Percentiles rank a stretch among this genome's conserved stretches.
Evolutionary conservation across 371 early-diverging fungal species (phyloP).

Genomic region (Smittium culicis): DNA sequence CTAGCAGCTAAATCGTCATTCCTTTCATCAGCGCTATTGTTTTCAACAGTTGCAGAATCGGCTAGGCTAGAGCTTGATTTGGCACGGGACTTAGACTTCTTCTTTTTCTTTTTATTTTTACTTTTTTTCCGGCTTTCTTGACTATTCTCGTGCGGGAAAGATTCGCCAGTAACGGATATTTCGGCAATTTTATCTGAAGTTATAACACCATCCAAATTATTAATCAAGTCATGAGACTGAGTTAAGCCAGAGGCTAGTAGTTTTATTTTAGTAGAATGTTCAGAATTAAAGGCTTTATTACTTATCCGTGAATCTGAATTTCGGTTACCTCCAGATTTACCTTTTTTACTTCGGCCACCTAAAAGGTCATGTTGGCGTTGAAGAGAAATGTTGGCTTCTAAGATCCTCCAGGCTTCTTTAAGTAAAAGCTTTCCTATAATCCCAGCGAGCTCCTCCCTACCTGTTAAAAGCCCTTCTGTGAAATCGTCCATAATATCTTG

Average conservation of each 20-base stretch:
- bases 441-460: conserved; percentile 50
- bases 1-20: background rate
- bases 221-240: background rate
- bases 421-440: conserved; percentile 53
- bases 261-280: background rate
- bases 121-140: background rate
- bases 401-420: conserved; percentile 52
- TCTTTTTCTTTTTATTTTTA: background rate
- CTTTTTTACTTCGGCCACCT: conserved; percentile 16
- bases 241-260: background rate
- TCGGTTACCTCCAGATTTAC: conserved; percentile 1
- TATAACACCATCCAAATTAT: background rate
- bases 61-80: background rate
- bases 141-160: background rate
- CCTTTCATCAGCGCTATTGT: background rate
- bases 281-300: background rate
- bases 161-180: background rate
- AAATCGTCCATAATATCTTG: conserved; percentile 42
- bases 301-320: background rate
- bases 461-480: conserved; percentile 50
- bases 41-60: background rate
- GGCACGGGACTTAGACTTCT: background rate
- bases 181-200: background rate
- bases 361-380: conserved; percentile 50
- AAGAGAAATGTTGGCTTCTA: conserved; percentile 50